Conservation (phyloP, 805 yeast species). For the Barnettozyma californica region DNA sequence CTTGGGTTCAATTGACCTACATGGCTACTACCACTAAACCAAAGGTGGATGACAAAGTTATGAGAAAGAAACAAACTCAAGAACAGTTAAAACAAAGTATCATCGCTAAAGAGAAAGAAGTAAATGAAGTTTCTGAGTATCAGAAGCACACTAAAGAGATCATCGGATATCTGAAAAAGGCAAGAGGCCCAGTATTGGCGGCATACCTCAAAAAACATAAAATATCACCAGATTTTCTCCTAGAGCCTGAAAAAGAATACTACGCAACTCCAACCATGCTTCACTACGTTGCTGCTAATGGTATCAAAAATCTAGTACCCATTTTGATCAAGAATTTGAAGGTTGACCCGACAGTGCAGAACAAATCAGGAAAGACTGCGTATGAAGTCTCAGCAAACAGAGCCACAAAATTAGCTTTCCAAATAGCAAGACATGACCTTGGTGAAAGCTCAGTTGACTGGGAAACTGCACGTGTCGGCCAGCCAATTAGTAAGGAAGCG, state of each 20-base stretch:
- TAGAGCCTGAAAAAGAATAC: conserved; percentile 53
- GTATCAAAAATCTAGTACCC: conserved; percentile 58
- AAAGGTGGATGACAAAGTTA: conserved; percentile 28
- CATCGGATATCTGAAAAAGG: conserved; percentile 55
- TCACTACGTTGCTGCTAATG: conserved; percentile 71
- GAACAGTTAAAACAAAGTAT: conserved; percentile 28
- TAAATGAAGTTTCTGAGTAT: conserved; percentile 25
- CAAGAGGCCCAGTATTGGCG: conserved; percentile 70
- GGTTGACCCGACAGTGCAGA: conserved; percentile 61
- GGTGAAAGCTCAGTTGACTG: conserved; percentile 74
- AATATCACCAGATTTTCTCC: conserved; percentile 43
- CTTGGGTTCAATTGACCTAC: conserved; percentile 77
- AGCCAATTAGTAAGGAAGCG: conserved; percentile 50
- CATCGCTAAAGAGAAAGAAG: conserved; percentile 21
- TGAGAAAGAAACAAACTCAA: conserved; percentile 25
- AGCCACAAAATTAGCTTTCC: conserved; percentile 52
- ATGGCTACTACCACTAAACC: conserved; percentile 54
- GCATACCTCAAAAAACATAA: conserved; percentile 55
- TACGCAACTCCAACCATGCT: conserved; percentile 63
- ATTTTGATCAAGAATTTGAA: conserved; percentile 57
- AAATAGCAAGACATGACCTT: conserved; percentile 55
- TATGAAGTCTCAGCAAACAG: conserved; percentile 54
- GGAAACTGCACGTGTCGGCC: conserved; percentile 60
- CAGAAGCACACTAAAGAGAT: conserved; percentile 57
- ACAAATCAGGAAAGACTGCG: conserved; percentile 55